Base-by-base conservation (phyloP, 768 basidiomycete genomes). In the Mycena vulgaris region DNA sequence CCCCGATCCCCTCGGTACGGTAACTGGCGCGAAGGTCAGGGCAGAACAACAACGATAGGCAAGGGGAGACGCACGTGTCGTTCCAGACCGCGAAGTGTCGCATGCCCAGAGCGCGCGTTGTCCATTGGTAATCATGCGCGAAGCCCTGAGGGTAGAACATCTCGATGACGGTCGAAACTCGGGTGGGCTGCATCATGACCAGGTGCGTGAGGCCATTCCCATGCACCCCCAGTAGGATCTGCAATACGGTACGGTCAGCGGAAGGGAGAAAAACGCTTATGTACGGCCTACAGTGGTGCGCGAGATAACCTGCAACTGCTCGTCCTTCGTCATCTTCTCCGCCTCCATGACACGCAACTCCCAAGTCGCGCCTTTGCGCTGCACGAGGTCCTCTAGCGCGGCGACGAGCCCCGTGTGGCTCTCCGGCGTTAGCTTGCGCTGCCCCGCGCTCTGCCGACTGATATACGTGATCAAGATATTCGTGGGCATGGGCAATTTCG, bases 51-150 rank as follows among this genome's bases (percentile, higher is more conserved):
- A 9, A 48, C 2, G 7, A 40, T 35, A 45, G 35, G 17, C 21
- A 40, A 21, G 25, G 58, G 33, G 30, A 39, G 27, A 87, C 84
- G 71, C 77, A 92, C 89, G 88, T 90, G 80, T 95, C 91, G 72
- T 95, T 92, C 94, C 94, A 94, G 35, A 97, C 84, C 1, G 89
- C 92, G 72, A 90, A 93, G 79, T 96, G 90, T 21, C 79, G 83
- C 85, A 94, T 90, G 6, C 93, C 93, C 14, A 96, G 79, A 0
- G 93, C 89, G 37, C 88, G 80, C 6, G 91, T 72, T 0, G 95
- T 95, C 90, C 94, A 96, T 75, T 95, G 90, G 77, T 96, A 96
- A 75, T 96, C 95, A 75, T 93, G 91, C 30, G 95, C 91, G 77
- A 94, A 96, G 0, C 94, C 95, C 3, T 79, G 84, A 0, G 94